Conservation (phyloP, 140 eudicot species). For the Erigeron philadelphicus region DNA sequence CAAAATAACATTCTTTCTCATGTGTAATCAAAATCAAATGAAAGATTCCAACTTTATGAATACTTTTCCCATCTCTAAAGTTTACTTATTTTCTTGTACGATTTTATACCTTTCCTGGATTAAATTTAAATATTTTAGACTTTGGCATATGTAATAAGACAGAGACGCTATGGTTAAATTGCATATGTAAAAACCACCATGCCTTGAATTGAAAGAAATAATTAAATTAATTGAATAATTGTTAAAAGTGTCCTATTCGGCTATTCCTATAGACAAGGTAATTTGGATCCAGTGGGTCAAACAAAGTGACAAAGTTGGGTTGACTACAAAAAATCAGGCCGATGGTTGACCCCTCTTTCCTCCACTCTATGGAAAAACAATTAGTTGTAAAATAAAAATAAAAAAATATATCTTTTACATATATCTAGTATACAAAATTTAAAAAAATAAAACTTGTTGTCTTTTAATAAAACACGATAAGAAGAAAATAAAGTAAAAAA, state of each 20-base stretch:
- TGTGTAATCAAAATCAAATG: background rate
- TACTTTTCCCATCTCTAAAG: conserved; percentile 31
- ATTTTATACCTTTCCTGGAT: conserved; percentile 26
- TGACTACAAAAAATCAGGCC: too few relatives aligned
- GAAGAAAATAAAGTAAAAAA: too few relatives aligned
- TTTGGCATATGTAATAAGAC: conserved; percentile 14
- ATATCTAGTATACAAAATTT: too few relatives aligned
- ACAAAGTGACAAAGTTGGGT: background rate
- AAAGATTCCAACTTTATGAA: conserved; percentile 27
- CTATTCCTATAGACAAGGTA: too few relatives aligned
- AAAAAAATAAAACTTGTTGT: too few relatives aligned
- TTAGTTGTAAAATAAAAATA: too few relatives aligned
- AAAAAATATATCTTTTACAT: too few relatives aligned
- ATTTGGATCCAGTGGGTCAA: background rate
- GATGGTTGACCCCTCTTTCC: too few relatives aligned
- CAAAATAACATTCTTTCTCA: background rate
- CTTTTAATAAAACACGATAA: too few relatives aligned
- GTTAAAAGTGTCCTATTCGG: too few relatives aligned
- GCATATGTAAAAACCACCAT: conserved; percentile 19
- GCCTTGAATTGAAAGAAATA: conserved; percentile 20
- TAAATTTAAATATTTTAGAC: conserved; percentile 23
- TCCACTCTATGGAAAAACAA: too few relatives aligned
- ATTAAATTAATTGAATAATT: background rate
- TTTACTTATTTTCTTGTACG: conserved; percentile 23
- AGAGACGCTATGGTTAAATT: conserved; percentile 10